A percentile compares a stretch with the other conserved stretches of the same genome.
These are phyloP conservation scores for Mycosphaerella arachidis DNA, from an alignment of 2,329 filamentous ascomycete species.

Conservation along the genomic window DNA sequence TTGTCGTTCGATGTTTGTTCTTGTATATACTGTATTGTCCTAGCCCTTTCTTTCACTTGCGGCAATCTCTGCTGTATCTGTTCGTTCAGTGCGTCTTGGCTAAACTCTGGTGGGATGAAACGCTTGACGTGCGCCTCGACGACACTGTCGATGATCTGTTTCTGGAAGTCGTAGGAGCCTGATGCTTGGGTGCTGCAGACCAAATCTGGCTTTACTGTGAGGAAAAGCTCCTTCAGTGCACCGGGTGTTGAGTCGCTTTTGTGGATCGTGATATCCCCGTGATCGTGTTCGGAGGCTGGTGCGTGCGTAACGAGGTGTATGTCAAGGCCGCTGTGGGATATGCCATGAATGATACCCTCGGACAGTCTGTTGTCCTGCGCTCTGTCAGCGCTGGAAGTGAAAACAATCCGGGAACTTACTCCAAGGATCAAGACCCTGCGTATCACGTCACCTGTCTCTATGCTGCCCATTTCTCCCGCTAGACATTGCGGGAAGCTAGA, in stretches of 20 bases:
- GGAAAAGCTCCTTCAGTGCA: slow-evolving; percentile 28
- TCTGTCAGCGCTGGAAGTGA: neutral
- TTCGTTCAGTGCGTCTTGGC: slow-evolving; percentile 30
- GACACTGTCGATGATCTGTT: slow-evolving; percentile 22
- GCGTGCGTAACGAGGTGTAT: slow-evolving; percentile 16
- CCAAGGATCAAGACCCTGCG: slow-evolving; percentile 17
- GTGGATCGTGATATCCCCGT: slow-evolving; percentile 12
- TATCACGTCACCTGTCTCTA: slow-evolving; percentile 2
- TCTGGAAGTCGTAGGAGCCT: slow-evolving; percentile 27
- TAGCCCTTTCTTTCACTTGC: slow-evolving; percentile 28
- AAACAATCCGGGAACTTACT: slow-evolving; percentile 8
- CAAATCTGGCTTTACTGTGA: slow-evolving; percentile 19
- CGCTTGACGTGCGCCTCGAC: slow-evolving; percentile 15
- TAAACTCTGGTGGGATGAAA: slow-evolving; percentile 27
- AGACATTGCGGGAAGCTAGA: too few species aligned
- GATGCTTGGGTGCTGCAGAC: slow-evolving; percentile 26
- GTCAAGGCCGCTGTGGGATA: slow-evolving; percentile 2
- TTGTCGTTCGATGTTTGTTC: slow-evolving; percentile 2
- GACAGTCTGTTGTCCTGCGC: slow-evolving; percentile 20
- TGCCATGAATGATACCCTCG: slow-evolving; percentile 12
- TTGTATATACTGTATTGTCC: slow-evolving; percentile 31
- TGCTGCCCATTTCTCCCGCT: neutral
- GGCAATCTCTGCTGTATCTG: slow-evolving; percentile 30
- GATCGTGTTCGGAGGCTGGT: neutral
- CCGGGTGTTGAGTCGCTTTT: slow-evolving; percentile 30